A percentile compares a stretch with the other conserved stretches of the same genome.
Conservation (phyloP, 441 rosid species). For the Melastoma candidum region DNA sequence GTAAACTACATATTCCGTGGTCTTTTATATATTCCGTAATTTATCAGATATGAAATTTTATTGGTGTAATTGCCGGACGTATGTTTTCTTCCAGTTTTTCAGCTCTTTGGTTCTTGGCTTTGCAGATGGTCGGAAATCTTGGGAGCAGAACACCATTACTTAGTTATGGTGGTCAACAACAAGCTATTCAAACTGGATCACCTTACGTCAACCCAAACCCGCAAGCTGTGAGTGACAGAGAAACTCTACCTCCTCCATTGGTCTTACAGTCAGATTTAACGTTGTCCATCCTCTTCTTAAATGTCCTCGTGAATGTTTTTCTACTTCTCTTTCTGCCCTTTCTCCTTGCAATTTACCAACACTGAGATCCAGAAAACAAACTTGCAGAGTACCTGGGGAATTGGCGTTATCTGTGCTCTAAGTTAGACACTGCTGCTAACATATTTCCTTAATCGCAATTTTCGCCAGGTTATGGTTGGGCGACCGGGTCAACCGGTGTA, state of each 20-base stretch:
- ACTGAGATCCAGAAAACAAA: too few species aligned
- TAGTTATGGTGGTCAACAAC: slow-evolving; percentile 54
- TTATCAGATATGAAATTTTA: too few species aligned
- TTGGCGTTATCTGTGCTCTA: slow-evolving; percentile 10
- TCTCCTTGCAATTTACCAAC: too few species aligned
- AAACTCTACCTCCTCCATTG: not conserved
- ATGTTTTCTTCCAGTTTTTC: slow-evolving; percentile 1
- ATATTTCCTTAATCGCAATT: slow-evolving; percentile 2
- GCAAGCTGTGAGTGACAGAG: slow-evolving; percentile 39
- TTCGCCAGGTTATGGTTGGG: slow-evolving; percentile 55
- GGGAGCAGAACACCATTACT: slow-evolving; percentile 48
- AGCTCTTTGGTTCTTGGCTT: slow-evolving; percentile 3
- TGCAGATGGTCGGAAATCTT: slow-evolving; percentile 41
- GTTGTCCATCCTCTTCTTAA: slow-evolving; percentile 3
- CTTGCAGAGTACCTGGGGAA: not conserved
- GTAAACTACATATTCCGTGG: too few species aligned
- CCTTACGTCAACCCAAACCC: slow-evolving; percentile 47
- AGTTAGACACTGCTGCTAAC: too few species aligned
- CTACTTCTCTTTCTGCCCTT: too few species aligned
- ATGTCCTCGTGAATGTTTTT: not conserved
- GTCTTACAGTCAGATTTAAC: not conserved
- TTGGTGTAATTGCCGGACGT: too few species aligned
- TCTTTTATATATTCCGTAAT: too few species aligned
- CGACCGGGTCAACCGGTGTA: slow-evolving; percentile 57
- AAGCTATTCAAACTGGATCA: slow-evolving; percentile 46